Conservation (phyloP, 2,329 filamentous ascomycete species). For the Cercospora sp. region DNA sequence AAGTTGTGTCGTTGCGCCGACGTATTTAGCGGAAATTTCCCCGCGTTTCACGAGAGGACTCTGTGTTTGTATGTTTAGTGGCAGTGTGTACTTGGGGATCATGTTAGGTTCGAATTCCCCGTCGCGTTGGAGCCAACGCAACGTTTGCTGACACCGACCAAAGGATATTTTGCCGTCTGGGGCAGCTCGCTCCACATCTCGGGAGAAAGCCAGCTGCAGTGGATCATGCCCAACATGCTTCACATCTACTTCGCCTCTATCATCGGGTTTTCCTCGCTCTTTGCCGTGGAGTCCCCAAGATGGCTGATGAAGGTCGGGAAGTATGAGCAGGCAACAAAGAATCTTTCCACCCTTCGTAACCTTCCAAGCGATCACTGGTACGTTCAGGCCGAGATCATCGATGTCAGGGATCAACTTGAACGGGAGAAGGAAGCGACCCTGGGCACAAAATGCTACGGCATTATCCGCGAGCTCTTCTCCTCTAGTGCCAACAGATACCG, state of each 20-base stretch:
- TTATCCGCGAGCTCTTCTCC: conserved; percentile 68
- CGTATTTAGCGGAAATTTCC: conserved; percentile 58
- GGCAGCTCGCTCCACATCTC: conserved; percentile 56
- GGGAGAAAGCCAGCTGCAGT: conserved; percentile 42
- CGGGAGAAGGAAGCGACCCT: conserved; percentile 71
- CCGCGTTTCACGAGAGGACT: conserved; percentile 53
- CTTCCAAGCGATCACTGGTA: conserved; percentile 36
- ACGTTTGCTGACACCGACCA: not conserved
- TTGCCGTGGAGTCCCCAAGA: conserved; percentile 37
- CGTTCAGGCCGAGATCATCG: conserved; percentile 54
- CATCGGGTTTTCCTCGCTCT: conserved; percentile 65
- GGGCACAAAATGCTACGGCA: conserved; percentile 64
- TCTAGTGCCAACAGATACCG: conserved; percentile 71
- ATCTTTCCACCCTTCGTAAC: conserved; percentile 35
- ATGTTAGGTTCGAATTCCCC: conserved; percentile 51
- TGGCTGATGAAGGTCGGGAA: conserved; percentile 40
- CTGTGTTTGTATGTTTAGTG: conserved; percentile 70
- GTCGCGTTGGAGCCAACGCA: not conserved
- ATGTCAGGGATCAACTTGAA: conserved; percentile 66
- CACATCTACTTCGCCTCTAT: conserved; percentile 76
- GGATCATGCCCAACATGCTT: conserved; percentile 70
- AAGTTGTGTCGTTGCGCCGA: conserved; percentile 59
- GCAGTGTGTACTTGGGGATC: conserved; percentile 71
- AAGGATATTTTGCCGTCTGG: conserved; percentile 69
- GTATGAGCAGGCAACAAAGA: conserved; percentile 34